Evolutionary conservation across 371 early-diverging fungal genomes (phyloP).

Genomic region (Hamiltosporidium tvaerminnensis): DNA sequence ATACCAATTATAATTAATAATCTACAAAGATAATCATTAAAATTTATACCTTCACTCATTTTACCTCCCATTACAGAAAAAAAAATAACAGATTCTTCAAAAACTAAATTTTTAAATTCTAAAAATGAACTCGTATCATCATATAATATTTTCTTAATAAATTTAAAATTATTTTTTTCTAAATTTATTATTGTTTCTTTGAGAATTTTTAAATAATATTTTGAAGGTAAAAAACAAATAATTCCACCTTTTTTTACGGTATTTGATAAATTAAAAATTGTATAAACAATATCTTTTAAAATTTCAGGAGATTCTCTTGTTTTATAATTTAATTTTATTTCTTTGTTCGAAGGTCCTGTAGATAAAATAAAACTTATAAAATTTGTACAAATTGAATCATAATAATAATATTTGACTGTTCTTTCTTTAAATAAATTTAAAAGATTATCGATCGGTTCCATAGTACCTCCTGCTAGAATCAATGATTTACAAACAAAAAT

Average conservation of each 20-base stretch:
- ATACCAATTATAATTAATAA: slow-evolving; percentile 66
- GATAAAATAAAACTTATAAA: slow-evolving; percentile 8
- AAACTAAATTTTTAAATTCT: background rate
- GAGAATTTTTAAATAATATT: slow-evolving; percentile 32
- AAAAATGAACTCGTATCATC: background rate
- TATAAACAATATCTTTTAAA: slow-evolving; percentile 15
- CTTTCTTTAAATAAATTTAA: background rate
- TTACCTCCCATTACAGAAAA: slow-evolving; percentile 84
- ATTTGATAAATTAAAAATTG: slow-evolving; percentile 19
- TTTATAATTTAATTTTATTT: slow-evolving; percentile 3
- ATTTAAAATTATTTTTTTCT: background rate
- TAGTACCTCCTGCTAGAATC: slow-evolving; percentile 79
- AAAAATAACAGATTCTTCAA: slow-evolving; percentile 57
- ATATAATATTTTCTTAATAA: background rate
- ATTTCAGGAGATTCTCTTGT: slow-evolving; percentile 1
- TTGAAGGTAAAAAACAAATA: slow-evolving; percentile 51
- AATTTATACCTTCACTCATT: slow-evolving; percentile 90
- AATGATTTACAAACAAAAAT: slow-evolving; percentile 65
- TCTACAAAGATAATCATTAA: slow-evolving; percentile 49
- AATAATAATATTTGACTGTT: slow-evolving; percentile 1
- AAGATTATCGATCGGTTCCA: slow-evolving; percentile 58
- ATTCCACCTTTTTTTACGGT: slow-evolving; percentile 39
- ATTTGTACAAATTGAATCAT: slow-evolving; percentile 7
- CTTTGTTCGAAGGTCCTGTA: slow-evolving; percentile 1
- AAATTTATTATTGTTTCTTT: slow-evolving; percentile 8